These are phyloP conservation scores for Scutellaria barbata DNA, from an alignment of 257 asterid genomes.

Conservation along the genomic window DNA sequence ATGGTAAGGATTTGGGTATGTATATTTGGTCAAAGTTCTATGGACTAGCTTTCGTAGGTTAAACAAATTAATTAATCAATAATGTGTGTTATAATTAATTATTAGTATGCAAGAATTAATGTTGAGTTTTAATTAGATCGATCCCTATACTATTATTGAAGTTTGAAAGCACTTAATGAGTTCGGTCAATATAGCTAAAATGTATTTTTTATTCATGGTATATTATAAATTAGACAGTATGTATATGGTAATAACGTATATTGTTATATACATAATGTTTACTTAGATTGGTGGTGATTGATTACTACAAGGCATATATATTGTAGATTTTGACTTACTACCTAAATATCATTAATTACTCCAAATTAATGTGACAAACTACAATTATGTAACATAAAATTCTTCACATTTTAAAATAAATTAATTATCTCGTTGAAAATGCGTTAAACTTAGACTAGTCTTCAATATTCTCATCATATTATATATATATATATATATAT, in stretches of 20 bases:
- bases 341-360: too few species aligned
- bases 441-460: too few species aligned
- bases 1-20: neutral
- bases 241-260: neutral
- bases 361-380: too few species aligned
- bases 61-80: slow-evolving; percentile 18
- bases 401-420: too few species aligned
- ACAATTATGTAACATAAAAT: too few species aligned
- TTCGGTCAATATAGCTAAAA: slow-evolving; percentile 21
- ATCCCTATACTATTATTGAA: slow-evolving; percentile 7
- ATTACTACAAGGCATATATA: too few species aligned
- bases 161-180: slow-evolving; percentile 13
- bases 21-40: slow-evolving; percentile 37
- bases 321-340: too few species aligned
- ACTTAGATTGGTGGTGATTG: too few species aligned
- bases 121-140: slow-evolving; percentile 10
- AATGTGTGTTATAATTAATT: slow-evolving; percentile 24
- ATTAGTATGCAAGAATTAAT: slow-evolving; percentile 28
- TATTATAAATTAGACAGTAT: neutral
- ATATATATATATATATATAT: too few species aligned
- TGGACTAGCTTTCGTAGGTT: slow-evolving; percentile 25
- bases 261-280: neutral
- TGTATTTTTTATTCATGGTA: too few species aligned
- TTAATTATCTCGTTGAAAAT: too few species aligned
- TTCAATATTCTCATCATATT: too few species aligned